Base-by-base conservation (phyloP, 1,284 basidiomycete species). In the Mrakiaceae sp. region DNA sequence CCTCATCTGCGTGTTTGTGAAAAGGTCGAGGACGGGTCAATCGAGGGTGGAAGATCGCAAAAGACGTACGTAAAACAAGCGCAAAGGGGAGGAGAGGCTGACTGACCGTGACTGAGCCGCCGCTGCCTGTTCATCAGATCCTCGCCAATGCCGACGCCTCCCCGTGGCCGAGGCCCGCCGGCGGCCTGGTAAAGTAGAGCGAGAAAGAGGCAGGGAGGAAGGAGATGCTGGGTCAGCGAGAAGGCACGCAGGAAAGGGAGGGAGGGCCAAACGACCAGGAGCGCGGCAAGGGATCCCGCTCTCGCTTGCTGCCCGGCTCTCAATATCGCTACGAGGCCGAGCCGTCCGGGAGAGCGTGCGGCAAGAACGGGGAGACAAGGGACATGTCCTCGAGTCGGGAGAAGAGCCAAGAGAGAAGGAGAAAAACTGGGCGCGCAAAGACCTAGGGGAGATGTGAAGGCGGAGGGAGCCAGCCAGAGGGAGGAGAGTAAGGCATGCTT, bases 1-100 rank as follows among this genome's bases (percentile, higher is more conserved):
- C 74, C 68, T 80, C 80, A 68, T 81, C 80, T 79, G 67, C 3
- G 58, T 3, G 11, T 12, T 43, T 39, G 39, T 46, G 57, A 50
- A 14, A 10, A 14, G 16, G 16, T 63, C 46, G 58, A 6, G 48
- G 8, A 49, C 9, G 48, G 48, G 8, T 49, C 9, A 49, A 2
- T 8, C 8, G 48, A 49, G 48, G 48, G 48, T 2, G 48, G 48
- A 14, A 49, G 48, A 14, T 9, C 48, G 48, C 9, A 14, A 9
- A 8, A 39, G 40, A 42, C 58, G 55, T 52, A 61, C 64, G 46
- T 61, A 69, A 64, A 69, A 66, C 62, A 47, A 59, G 16, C 8
- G 10, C 46, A 11, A 59, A 12, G 5, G 58, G 39, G 39, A 10
- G 40, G 14, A 10, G 9, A 58, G 8, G 14, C 3, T 64, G 68